Evolutionary conservation across 2,329 filamentous ascomycete genomes (phyloP).

Genomic region (Stylonectria norvegica): DNA sequence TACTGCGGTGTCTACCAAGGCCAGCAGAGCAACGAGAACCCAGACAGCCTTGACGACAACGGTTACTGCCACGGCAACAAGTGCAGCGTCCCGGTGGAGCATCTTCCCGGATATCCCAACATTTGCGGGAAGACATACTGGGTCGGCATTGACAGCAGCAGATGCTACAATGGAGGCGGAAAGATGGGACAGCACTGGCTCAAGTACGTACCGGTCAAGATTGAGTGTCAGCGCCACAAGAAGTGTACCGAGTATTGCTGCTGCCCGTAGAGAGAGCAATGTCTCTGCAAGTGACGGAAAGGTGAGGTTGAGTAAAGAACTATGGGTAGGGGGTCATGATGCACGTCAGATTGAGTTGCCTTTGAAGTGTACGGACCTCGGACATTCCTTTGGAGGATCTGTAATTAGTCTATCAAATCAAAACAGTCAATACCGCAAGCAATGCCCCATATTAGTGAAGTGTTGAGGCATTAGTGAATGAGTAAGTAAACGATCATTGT

Average conservation of each 20-base stretch:
- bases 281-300: neutral
- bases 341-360: too few relatives aligned
- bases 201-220: constrained; percentile 11
- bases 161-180: constrained; percentile 8
- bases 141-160: constrained; percentile 16
- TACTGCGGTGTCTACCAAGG: neutral
- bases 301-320: neutral
- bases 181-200: neutral
- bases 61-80: constrained; percentile 16
- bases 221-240: constrained; percentile 11
- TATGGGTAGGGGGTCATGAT: too few relatives aligned
- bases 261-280: constrained; percentile 7
- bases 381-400: too few relatives aligned
- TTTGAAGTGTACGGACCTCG: too few relatives aligned
- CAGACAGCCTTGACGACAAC: constrained; percentile 18
- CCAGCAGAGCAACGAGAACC: neutral
- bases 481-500: too few relatives aligned
- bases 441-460: too few relatives aligned
- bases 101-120: constrained; percentile 15
- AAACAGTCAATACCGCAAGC: too few relatives aligned
- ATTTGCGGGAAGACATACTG: constrained; percentile 12
- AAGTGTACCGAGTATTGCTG: constrained; percentile 15
- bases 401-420: too few relatives aligned
- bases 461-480: too few relatives aligned
- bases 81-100: constrained; percentile 16